Conservation (phyloP, 2,329 filamentous ascomycete species). For the Aspergillus persii region DNA sequence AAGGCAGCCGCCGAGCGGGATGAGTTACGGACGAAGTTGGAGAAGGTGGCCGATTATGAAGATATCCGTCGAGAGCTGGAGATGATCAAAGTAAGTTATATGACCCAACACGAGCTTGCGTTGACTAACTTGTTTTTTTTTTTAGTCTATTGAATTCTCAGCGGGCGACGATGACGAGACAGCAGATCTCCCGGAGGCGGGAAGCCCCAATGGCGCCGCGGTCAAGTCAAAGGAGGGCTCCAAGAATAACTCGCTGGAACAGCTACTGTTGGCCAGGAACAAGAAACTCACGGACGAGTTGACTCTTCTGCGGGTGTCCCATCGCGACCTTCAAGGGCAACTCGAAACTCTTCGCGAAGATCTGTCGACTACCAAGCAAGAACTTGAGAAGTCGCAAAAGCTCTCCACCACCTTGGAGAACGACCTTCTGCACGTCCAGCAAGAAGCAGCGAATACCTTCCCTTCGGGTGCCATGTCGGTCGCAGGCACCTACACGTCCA, state of each 20-base stretch:
- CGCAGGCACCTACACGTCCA: slow-evolving; percentile 83
- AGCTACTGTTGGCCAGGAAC: slow-evolving; percentile 86
- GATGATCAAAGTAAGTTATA: slow-evolving; percentile 67
- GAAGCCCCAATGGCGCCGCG: slow-evolving; percentile 47
- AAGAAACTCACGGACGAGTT: slow-evolving; percentile 95
- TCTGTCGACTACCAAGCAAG: slow-evolving; percentile 75
- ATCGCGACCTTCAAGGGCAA: slow-evolving; percentile 82
- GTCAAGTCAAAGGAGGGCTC: slow-evolving; percentile 57
- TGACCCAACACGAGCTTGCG: neutral
- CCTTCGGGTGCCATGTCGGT: slow-evolving; percentile 85
- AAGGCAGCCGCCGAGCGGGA: slow-evolving; percentile 79
- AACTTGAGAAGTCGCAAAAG: slow-evolving; percentile 79
- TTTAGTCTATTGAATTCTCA: slow-evolving; percentile 85
- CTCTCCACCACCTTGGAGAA: slow-evolving; percentile 89
- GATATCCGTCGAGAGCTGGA: slow-evolving; percentile 95
- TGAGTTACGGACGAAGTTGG: slow-evolving; percentile 72
- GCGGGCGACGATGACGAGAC: slow-evolving; percentile 73
- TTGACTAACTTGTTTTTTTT: slow-evolving; percentile 8
- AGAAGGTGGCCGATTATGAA: slow-evolving; percentile 91
- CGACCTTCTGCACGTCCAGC: slow-evolving; percentile 83
- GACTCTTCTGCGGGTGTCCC: slow-evolving; percentile 86
- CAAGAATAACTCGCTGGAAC: slow-evolving; percentile 72
- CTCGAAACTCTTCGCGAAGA: slow-evolving; percentile 80
- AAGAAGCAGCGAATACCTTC: slow-evolving; percentile 78
- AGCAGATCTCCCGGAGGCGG: slow-evolving; percentile 42